A percentile compares a stretch with the other conserved stretches of the same genome.
Conservation (phyloP, 164 flowering plant genomes). For the Amborella trichopoda region DNA sequence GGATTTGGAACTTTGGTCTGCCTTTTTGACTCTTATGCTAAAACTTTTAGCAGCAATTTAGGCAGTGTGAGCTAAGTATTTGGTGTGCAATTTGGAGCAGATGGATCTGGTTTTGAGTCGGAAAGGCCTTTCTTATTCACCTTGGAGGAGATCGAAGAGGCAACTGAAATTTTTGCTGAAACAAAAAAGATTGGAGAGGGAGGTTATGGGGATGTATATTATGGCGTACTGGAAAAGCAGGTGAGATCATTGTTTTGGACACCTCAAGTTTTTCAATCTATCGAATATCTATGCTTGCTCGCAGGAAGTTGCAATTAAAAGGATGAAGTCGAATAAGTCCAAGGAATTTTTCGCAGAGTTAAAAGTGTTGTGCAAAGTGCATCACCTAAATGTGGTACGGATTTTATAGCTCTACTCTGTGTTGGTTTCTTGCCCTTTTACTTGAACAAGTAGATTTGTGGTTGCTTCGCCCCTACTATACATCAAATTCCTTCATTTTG, state of each 20-base stretch:
- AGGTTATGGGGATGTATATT: conserved; percentile 56
- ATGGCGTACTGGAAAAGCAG: conserved; percentile 34
- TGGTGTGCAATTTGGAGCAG: conserved; percentile 11
- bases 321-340: conserved; percentile 53
- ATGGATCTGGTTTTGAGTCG: conserved; percentile 34
- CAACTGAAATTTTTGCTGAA: conserved; percentile 37
- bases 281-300: not conserved
- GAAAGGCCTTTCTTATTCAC: conserved; percentile 37
- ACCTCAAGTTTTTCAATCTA: no score
- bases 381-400: conserved; percentile 63
- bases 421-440: no score
- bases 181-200: conserved; percentile 47
- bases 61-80: not conserved
- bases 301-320: conserved; percentile 64
- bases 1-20: conserved; percentile 1
- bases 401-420: no score
- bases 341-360: conserved; percentile 67
- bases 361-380: conserved; percentile 54
- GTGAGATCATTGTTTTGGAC: no score
- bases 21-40: not conserved
- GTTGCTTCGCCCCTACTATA: no score
- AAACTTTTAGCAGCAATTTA: not conserved
- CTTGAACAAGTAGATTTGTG: no score
- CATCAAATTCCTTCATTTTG: no score
- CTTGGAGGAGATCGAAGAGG: conserved; percentile 38